Conservation (phyloP, 768 basidiomycete genomes). For the Lentinula edodes region DNA sequence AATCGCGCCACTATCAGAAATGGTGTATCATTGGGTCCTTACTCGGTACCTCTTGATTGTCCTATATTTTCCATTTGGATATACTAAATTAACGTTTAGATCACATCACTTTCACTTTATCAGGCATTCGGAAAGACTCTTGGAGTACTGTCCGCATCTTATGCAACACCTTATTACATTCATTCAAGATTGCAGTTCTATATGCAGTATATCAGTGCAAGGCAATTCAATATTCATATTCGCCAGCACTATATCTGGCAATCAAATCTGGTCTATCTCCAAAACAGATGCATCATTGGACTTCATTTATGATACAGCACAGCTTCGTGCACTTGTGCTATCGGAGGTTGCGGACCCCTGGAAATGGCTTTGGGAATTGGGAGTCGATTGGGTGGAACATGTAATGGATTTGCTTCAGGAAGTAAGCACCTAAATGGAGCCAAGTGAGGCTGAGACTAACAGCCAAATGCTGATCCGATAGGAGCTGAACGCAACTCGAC, state of each 20-base stretch:
- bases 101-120: not conserved
- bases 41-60: not conserved
- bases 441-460: not conserved
- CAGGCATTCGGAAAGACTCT: not conserved
- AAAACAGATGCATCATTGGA: not conserved
- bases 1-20: not conserved
- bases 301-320: slow-evolving; percentile 1
- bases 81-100: not conserved
- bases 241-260: not conserved
- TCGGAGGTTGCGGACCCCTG: not conserved
- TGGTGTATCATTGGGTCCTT: not conserved
- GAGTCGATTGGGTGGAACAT: not conserved
- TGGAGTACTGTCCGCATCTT: not conserved
- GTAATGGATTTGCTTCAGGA: slow-evolving; percentile 1
- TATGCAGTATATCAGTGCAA: not conserved
- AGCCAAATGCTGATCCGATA: not conserved
- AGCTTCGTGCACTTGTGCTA: not conserved
- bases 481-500: not conserved
- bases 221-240: not conserved
- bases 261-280: not conserved
- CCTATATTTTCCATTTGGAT: not conserved
- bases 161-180: not conserved
- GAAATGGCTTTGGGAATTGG: slow-evolving; percentile 3
- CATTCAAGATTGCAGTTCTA: not conserved
- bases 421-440: not conserved